A percentile compares a stretch with the other conserved stretches of the same genome.
These are phyloP conservation scores for Coelastrella sp. DNA, from an alignment of 139 green algal genomes.

Conservation along the genomic window DNA sequence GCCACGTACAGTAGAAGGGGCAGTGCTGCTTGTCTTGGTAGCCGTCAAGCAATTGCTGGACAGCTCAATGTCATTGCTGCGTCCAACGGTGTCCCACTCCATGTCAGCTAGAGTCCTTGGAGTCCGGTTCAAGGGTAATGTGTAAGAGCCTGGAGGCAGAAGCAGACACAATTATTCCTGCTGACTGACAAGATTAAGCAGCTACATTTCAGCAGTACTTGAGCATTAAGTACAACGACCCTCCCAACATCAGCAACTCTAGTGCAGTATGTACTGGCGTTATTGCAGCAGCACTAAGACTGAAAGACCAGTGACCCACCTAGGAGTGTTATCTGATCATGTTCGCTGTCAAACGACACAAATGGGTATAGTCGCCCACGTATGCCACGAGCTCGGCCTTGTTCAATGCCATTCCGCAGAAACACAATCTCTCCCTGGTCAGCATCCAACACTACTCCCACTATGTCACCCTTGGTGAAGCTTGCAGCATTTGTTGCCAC, in stretches of 20 bases:
- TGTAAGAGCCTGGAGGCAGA: conserved; percentile 56
- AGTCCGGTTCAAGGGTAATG: conserved; percentile 65
- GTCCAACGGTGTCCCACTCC: conserved; percentile 72
- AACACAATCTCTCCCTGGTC: conserved; percentile 62
- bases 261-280: too few species aligned
- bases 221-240: too few species aligned
- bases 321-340: conserved; percentile 67
- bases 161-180: too few species aligned
- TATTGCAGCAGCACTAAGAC: too few species aligned
- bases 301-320: too few species aligned
- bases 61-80: conserved; percentile 65
- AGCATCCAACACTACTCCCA: conserved; percentile 72
- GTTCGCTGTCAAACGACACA: conserved; percentile 72
- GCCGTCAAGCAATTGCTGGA: conserved; percentile 74
- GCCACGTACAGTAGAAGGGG: conserved; percentile 62
- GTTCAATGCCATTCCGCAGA: conserved; percentile 54
- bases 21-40: conserved; percentile 61
- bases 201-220: too few species aligned
- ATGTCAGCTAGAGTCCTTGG: conserved; percentile 59
- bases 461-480: conserved; percentile 73
- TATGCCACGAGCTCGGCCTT: conserved; percentile 70
- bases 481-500: conserved; percentile 68
- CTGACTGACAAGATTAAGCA: too few species aligned
- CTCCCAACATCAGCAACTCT: too few species aligned
- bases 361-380: conserved; percentile 72